These are phyloP conservation scores for Pugionium cornutum DNA, from an alignment of 345 rosid species.

Conservation along the genomic window DNA sequence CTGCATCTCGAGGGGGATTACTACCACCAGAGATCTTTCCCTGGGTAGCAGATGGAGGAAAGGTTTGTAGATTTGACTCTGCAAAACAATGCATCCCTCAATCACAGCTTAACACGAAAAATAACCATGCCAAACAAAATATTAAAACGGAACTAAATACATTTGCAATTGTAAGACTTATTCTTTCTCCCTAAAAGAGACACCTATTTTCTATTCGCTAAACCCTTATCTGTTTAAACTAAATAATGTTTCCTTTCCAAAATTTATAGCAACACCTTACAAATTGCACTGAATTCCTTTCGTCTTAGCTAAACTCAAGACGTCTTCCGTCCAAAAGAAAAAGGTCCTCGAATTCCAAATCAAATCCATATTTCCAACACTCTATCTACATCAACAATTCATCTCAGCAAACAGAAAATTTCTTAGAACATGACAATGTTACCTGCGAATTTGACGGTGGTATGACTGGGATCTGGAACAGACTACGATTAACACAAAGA, in stretches of 20 bases:
- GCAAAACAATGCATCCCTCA: constrained; percentile 35
- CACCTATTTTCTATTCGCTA: not conserved
- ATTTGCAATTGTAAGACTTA: not conserved
- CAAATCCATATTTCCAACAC: no score
- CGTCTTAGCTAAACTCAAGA: constrained; percentile 1
- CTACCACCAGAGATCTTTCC: constrained; percentile 75
- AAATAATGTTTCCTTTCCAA: not conserved
- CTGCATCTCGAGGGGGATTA: constrained; percentile 81
- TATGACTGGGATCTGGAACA: constrained; percentile 77
- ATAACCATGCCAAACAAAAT: not conserved
- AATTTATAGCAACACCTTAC: not conserved
- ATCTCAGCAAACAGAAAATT: not conserved
- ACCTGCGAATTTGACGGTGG: constrained; percentile 68
- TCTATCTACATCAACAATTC: no score
- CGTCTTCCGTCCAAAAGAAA: not conserved
- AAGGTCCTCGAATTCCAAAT: no score
- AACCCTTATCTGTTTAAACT: constrained; percentile 10
- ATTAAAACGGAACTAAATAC: not conserved
- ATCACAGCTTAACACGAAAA: constrained; percentile 10
- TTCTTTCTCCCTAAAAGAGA: not conserved
- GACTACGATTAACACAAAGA: constrained; percentile 51
- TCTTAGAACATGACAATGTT: not conserved
- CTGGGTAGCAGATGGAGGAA: constrained; percentile 66
- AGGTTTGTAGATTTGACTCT: constrained; percentile 75
- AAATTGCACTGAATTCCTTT: constrained; percentile 3